These are phyloP conservation scores for Poterioochromonas sp. DNA, from an alignment of 352 stramenopile species.

Conservation along the genomic window DNA sequence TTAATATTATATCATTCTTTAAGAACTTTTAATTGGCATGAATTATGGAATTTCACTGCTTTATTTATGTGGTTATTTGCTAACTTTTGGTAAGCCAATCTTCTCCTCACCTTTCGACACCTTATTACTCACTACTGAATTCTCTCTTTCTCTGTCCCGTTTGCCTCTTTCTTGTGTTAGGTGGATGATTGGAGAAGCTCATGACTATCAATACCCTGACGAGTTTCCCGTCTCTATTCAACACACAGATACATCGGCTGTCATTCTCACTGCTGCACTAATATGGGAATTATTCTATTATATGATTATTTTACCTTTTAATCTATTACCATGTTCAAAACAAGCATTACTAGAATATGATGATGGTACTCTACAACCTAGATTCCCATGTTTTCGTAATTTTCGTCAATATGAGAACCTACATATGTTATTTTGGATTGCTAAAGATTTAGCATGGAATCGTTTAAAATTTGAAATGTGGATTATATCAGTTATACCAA, in stretches of 20 bases:
- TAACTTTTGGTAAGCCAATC: too few relatives aligned
- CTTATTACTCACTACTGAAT: too few relatives aligned
- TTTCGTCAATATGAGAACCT: constrained; percentile 22
- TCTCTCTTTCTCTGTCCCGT: too few relatives aligned
- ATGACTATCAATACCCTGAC: not conserved
- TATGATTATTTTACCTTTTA: constrained; percentile 14
- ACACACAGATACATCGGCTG: too few relatives aligned
- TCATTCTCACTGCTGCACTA: not conserved
- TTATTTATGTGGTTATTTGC: constrained; percentile 9
- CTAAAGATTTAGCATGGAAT: constrained; percentile 27
- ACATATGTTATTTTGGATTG: constrained; percentile 22
- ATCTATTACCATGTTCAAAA: not conserved
- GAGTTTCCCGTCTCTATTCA: too few relatives aligned
- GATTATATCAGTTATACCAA: constrained; percentile 12
- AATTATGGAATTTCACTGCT: not conserved
- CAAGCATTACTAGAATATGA: not conserved
- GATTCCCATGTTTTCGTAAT: constrained; percentile 19
- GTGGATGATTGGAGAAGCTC: not conserved
- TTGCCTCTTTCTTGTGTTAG: too few relatives aligned
- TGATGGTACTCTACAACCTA: not conserved
- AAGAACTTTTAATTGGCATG: not conserved
- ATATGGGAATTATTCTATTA: constrained; percentile 5
- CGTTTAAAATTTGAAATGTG: not conserved
- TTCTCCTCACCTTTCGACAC: too few relatives aligned
- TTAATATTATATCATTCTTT: constrained; percentile 19